A percentile compares a stretch with the other conserved stretches of the same genome.
Evolutionary conservation across 495 filamentous ascomycete species (phyloP).

Genomic region (Xylaria cubensis): DNA sequence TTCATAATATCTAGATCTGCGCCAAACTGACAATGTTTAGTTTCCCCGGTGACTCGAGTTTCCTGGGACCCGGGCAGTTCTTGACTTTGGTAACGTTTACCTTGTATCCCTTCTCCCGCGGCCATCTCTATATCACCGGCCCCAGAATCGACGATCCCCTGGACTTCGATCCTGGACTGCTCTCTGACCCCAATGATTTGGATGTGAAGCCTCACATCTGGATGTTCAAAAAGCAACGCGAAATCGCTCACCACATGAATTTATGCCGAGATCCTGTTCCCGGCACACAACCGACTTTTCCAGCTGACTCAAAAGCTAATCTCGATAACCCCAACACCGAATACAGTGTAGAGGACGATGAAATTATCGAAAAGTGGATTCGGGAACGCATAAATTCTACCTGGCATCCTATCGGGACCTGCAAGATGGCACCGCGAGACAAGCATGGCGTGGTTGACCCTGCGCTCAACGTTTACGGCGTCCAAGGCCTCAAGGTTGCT

Average conservation of each 20-base stretch:
- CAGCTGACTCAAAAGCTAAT: conserved; percentile 39
- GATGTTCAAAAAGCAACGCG: conserved; percentile 51
- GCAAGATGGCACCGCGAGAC: conserved; percentile 46
- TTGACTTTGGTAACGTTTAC: conserved; percentile 42
- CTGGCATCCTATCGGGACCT: conserved; percentile 58
- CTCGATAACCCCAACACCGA: conserved; percentile 37
- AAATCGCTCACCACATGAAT: conserved; percentile 53
- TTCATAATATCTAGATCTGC: not conserved
- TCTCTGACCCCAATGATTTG: conserved; percentile 44
- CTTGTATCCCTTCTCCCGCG: conserved; percentile 53
- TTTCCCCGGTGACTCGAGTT: conserved; percentile 40
- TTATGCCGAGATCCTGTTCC: conserved; percentile 54
- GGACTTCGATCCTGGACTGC: conserved; percentile 44
- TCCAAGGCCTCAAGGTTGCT: conserved; percentile 53
- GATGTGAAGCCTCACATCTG: conserved; percentile 44
- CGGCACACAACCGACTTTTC: conserved; percentile 52
- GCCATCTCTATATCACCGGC: conserved; percentile 51
- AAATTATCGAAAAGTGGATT: conserved; percentile 49
- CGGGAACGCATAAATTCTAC: conserved; percentile 49
- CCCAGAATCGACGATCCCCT: conserved; percentile 32
- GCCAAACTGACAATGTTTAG: conserved; percentile 2
- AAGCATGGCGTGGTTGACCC: conserved; percentile 54
- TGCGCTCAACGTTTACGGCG: conserved; percentile 53
- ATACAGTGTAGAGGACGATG: conserved; percentile 53
- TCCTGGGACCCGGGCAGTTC: conserved; percentile 43